Evolutionary conservation across 2,329 filamentous ascomycete species (phyloP).

Genomic region (Calonectria pseudoturangicola): DNA sequence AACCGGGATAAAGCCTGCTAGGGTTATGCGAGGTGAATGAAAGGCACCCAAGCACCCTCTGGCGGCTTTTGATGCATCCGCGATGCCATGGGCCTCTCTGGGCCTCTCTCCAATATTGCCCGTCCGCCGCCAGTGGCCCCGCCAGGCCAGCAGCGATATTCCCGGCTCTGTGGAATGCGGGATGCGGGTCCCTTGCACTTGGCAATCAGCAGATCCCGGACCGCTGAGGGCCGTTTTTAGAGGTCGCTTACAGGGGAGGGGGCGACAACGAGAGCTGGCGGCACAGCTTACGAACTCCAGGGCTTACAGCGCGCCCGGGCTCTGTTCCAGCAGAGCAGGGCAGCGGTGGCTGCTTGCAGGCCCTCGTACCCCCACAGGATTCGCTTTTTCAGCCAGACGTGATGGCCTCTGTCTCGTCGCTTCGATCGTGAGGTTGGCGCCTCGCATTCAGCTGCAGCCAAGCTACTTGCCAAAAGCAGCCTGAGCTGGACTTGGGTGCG

Average conservation of each 20-base stretch:
- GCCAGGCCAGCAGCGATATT: slow-evolving; percentile 30
- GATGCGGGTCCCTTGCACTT: slow-evolving; percentile 28
- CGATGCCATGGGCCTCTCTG: slow-evolving; percentile 26
- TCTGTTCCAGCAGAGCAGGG: slow-evolving; percentile 20
- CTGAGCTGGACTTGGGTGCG: slow-evolving; percentile 5
- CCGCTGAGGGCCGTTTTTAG: slow-evolving; percentile 23
- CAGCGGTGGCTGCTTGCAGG: slow-evolving; percentile 4
- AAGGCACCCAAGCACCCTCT: slow-evolving; percentile 19
- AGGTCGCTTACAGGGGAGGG: slow-evolving; percentile 23
- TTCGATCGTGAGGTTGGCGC: slow-evolving; percentile 14
- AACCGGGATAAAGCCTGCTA: slow-evolving; percentile 30
- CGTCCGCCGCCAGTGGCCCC: slow-evolving; percentile 20
- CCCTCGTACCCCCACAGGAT: slow-evolving; percentile 6
- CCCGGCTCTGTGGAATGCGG: slow-evolving; percentile 34
- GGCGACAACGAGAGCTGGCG: background rate
- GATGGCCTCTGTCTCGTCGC: background rate
- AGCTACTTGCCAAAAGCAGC: slow-evolving; percentile 23
- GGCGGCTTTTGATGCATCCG: slow-evolving; percentile 12
- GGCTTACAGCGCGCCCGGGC: slow-evolving; percentile 10
- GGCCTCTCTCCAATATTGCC: slow-evolving; percentile 9
- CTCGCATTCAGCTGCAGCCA: slow-evolving; percentile 27
- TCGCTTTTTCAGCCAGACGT: background rate
- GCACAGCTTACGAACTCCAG: slow-evolving; percentile 23
- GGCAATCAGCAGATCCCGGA: slow-evolving; percentile 28
- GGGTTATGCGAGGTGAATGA: slow-evolving; percentile 15